phyloP scores from a whole-genome alignment of 805 yeast species.

The Citeromyces matritensis region DNA sequence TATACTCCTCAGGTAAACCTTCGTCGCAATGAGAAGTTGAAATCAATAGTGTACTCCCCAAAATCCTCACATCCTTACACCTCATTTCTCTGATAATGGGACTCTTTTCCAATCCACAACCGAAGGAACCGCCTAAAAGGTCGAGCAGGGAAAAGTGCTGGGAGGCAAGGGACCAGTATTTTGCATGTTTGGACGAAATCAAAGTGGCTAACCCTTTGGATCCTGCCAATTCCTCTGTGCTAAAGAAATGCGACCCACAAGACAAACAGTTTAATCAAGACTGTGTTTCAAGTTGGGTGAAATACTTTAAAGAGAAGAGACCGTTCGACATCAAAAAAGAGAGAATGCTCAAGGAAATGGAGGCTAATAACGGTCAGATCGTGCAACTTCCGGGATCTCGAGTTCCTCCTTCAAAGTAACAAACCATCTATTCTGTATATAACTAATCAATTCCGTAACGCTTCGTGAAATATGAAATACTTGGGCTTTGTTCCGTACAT shows the following conservation, averaged over 20 bases:
- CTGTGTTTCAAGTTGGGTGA: conserved; percentile 80
- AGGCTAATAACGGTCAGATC: conserved; percentile 43
- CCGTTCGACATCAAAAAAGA: conserved; percentile 61
- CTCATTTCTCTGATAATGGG: conserved; percentile 23
- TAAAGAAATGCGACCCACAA: conserved; percentile 44
- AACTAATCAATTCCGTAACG: conserved; percentile 12
- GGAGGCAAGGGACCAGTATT: conserved; percentile 74
- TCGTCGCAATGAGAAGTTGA: no score
- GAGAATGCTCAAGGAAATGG: conserved; percentile 53
- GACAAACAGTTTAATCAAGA: conserved; percentile 48
- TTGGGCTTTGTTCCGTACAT: conserved; percentile 29
- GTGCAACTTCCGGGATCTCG: conserved; percentile 13
- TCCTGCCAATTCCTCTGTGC: conserved; percentile 24
- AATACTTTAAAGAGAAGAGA: conserved; percentile 83
- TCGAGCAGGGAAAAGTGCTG: conserved; percentile 69
- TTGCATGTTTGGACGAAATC: conserved; percentile 57
- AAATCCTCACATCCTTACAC: no score
- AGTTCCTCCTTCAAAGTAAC: no score
- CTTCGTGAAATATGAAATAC: conserved; percentile 25
- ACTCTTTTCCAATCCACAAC: conserved; percentile 20
- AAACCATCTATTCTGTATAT: no score
- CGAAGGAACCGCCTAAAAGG: conserved; percentile 33
- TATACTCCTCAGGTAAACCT: no score
- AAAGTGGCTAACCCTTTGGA: conserved; percentile 59
- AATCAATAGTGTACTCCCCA: no score